A percentile compares a stretch with the other conserved stretches of the same genome.
phyloP scores from a whole-genome alignment of 1,139 yeast species.

The Groenewaldozyma sp. region DNA sequence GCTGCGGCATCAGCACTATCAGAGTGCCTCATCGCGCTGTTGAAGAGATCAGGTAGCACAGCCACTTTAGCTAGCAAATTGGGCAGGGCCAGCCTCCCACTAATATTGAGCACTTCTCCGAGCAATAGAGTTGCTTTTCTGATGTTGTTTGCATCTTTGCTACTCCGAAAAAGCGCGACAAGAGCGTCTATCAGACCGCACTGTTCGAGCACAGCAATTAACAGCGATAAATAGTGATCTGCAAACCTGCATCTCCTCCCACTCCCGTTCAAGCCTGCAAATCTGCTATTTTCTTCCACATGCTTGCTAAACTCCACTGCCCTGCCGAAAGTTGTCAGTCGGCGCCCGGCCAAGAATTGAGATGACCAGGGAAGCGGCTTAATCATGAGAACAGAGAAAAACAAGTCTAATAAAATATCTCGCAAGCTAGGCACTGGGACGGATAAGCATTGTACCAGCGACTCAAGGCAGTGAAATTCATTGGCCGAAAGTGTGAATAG shows the following conservation, averaged over 20 bases:
- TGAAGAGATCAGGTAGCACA: conserved; percentile 27
- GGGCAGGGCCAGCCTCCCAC: conserved; percentile 46
- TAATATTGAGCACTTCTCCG: conserved; percentile 51
- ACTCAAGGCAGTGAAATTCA: conserved; percentile 47
- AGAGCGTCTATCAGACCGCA: conserved; percentile 49
- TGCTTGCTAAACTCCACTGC: conserved; percentile 14
- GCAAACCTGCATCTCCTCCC: conserved; percentile 16
- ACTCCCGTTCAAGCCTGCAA: conserved; percentile 4
- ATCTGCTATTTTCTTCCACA: neutral
- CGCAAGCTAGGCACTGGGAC: conserved; percentile 50
- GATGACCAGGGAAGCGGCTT: conserved; percentile 53
- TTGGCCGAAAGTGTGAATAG: conserved; percentile 55
- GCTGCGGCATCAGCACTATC: conserved; percentile 16
- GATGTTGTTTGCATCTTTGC: conserved; percentile 37
- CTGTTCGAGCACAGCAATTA: conserved; percentile 44
- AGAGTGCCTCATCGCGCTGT: conserved; percentile 21
- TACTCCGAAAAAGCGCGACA: conserved; percentile 39
- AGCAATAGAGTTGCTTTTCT: conserved; percentile 56
- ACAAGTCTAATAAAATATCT: conserved; percentile 57
- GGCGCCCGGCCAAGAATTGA: conserved; percentile 30
- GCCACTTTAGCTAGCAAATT: conserved; percentile 23
- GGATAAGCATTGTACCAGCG: conserved; percentile 52
- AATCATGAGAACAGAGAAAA: conserved; percentile 59
- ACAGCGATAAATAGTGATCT: conserved; percentile 55
- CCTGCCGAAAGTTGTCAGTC: conserved; percentile 25